These are phyloP conservation scores for Neurospora pannonica DNA, from an alignment of 495 filamentous ascomycete species.

Conservation along the genomic window DNA sequence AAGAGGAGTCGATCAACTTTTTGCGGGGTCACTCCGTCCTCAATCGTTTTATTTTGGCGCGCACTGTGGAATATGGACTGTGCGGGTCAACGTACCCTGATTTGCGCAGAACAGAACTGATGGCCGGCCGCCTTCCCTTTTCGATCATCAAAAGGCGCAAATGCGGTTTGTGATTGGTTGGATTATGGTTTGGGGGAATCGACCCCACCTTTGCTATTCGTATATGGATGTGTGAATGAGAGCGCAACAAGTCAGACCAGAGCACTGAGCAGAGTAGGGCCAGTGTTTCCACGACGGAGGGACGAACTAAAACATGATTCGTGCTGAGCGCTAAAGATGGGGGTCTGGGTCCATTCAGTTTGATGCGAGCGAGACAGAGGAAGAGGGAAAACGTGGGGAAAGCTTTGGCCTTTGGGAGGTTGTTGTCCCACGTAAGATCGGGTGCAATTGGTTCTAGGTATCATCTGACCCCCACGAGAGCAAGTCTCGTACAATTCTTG, in stretches of 20 bases:
- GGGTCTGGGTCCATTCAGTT: not conserved
- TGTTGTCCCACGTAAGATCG: not conserved
- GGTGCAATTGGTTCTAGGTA: not conserved
- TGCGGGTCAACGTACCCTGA: not conserved
- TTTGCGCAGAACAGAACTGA: not conserved
- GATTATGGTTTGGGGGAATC: not conserved
- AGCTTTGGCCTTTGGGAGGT: not conserved
- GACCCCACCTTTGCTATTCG: not conserved
- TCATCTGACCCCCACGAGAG: not conserved
- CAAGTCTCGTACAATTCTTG: not conserved
- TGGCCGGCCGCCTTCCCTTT: slow-evolving; percentile 5
- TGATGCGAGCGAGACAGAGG: not conserved
- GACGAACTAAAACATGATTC: not conserved
- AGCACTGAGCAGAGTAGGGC: not conserved
- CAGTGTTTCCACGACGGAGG: not conserved
- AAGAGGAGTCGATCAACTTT: not conserved
- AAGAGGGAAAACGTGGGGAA: not conserved
- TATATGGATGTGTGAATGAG: not conserved
- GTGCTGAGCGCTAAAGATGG: not conserved
- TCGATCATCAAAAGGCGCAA: not conserved
- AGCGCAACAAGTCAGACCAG: not conserved
- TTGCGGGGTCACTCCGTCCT: not conserved
- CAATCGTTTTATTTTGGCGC: not conserved
- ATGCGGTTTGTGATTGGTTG: not conserved
- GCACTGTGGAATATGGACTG: not conserved